Percentiles rank a stretch among this genome's conserved stretches.
These are phyloP conservation scores for Aspergillus brunneoviolaceus DNA, from an alignment of 2,329 filamentous ascomycete species.

Conservation along the genomic window DNA sequence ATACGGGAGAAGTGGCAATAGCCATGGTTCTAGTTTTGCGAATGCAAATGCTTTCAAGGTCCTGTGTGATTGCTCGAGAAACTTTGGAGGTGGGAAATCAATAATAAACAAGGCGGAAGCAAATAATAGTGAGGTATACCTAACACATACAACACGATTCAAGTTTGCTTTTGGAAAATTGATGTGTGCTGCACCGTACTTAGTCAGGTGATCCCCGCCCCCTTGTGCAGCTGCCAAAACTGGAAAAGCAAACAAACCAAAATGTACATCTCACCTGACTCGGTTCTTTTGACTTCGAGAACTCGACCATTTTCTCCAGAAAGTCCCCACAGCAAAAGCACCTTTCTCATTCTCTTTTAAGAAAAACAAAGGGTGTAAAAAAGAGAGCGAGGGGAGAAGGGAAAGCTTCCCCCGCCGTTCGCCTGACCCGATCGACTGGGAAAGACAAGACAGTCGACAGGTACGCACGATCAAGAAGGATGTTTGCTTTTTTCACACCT, in stretches of 20 bases:
- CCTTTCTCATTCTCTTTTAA: background rate
- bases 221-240: background rate
- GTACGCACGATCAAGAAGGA: conserved; percentile 11
- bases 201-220: background rate
- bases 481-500: conserved; percentile 24
- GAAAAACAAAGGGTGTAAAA: background rate
- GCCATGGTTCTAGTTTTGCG: conserved; percentile 2
- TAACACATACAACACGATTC: background rate
- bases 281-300: background rate
- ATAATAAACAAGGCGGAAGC: background rate
- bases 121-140: background rate
- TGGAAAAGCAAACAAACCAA: background rate
- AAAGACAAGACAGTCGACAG: conserved; percentile 3
- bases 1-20: conserved; percentile 11
- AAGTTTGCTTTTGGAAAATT: background rate
- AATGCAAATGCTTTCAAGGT: background rate
- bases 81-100: too few species aligned
- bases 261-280: background rate
- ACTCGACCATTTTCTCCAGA: background rate
- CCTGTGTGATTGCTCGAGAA: background rate
- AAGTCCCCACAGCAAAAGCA: background rate
- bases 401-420: conserved; percentile 12
- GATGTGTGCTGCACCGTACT: background rate
- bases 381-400: background rate
- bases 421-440: conserved; percentile 16